Base-by-base conservation (phyloP, 495 filamentous ascomycete genomes). In the Apodospora peruviana region DNA sequence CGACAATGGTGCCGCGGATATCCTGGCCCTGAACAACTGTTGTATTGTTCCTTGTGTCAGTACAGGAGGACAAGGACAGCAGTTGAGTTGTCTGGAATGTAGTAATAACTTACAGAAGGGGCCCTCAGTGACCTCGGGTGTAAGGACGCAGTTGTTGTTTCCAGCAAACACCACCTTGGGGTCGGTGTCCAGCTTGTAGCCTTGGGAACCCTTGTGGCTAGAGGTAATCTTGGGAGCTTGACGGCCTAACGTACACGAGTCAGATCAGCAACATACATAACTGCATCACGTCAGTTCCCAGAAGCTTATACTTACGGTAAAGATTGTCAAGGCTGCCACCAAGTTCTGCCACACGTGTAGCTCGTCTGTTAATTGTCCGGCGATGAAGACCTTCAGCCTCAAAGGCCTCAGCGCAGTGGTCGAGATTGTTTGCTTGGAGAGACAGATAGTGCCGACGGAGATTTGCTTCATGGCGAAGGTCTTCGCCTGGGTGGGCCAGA, bases 1-100 rank as follows among this genome's bases (percentile, higher is more conserved):
- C 80, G 17, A 66, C 59, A 24, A 85, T 55, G 52, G 82, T 67
- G 32, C 63, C 36, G 36, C 82, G 79, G 53, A 85, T 75, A 19
- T 58, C 58, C 42, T 70, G 65, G 51, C 68, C 68, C 18, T 50
- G 50, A 22, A 70, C 58, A 14, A 7, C 27, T 32, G 27, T 7
- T 32, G 27, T 14, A 32, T 7, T 32, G 27, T 32, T 32, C 7
- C 7, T 9, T 17, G 25, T 12, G 27, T 32, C 27, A 32, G 27
- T 14, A 14, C 59, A 59, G 39, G n/a, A n/a, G n/a, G n/a, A 36
- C 12, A 3, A 11, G 14, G 53, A 40, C 18, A 40, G 48, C 21
- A 12, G n/a, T 19, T 3, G n/a, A 4, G 20, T n/a, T 20, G 19
- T 27, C 20, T n/a, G 36, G 8, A 7, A n/a, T n/a, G n/a, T n/a